A percentile compares a stretch with the other conserved stretches of the same genome.
Conservation (phyloP, 441 rosid genomes). For the Macaranga tanarius region DNA sequence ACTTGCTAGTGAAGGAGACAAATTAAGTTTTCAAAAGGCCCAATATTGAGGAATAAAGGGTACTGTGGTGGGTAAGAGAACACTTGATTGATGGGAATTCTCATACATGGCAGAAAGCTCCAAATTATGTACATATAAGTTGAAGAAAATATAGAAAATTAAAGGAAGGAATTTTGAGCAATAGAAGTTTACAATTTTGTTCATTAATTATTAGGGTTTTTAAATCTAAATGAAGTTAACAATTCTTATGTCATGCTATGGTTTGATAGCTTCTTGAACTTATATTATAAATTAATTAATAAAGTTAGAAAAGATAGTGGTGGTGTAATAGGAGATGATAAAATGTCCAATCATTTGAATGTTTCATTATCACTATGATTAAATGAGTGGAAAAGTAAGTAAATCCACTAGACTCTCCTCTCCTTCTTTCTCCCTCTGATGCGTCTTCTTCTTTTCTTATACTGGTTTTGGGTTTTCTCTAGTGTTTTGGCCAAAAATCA, state of each 20-base stretch:
- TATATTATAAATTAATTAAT: neutral
- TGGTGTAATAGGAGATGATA: neutral
- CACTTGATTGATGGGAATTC: constrained; percentile 8
- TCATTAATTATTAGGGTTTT: neutral
- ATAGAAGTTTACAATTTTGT: neutral
- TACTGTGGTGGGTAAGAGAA: neutral
- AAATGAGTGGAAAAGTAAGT: neutral
- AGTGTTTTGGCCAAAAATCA: no score
- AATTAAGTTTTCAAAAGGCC: neutral
- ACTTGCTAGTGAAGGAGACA: constrained; percentile 22
- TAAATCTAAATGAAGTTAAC: neutral
- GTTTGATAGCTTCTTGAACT: neutral
- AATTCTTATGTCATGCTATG: neutral
- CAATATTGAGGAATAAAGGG: constrained; percentile 11
- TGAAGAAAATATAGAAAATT: constrained; percentile 2
- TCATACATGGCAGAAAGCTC: constrained; percentile 9
- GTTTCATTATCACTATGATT: constrained; percentile 1
- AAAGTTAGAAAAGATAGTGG: neutral
- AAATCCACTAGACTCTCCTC: no score
- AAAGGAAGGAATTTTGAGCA: constrained; percentile 12
- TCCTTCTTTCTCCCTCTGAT: no score
- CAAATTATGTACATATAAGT: constrained; percentile 15
- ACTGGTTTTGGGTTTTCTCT: neutral
- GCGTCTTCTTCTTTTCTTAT: no score
- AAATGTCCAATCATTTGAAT: neutral